These are phyloP conservation scores for Piloderma croceum DNA, from an alignment of 768 basidiomycete genomes.

Conservation along the genomic window DNA sequence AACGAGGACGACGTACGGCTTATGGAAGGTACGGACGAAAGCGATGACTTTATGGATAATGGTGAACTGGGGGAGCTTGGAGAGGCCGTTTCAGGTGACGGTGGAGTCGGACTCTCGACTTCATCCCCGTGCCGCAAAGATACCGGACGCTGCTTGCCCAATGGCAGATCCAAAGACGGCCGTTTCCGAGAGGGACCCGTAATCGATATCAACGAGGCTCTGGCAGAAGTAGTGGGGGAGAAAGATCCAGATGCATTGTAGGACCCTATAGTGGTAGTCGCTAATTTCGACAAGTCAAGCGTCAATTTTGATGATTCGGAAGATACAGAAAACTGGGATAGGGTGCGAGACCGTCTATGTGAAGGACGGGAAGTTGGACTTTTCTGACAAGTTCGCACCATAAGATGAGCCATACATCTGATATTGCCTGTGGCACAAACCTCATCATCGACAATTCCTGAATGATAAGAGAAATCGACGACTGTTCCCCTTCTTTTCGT, in stretches of 20 bases:
- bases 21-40: slow-evolving; percentile 31
- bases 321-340: too few species aligned
- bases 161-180: not conserved
- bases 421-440: too few species aligned
- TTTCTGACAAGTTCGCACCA: too few species aligned
- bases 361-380: too few species aligned
- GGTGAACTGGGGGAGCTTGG: slow-evolving; percentile 23
- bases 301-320: too few species aligned
- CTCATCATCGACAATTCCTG: too few species aligned
- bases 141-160: not conserved
- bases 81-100: slow-evolving; percentile 15
- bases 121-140: too few species aligned
- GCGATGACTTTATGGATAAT: slow-evolving; percentile 13
- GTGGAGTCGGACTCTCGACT: not conserved
- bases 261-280: slow-evolving; percentile 18
- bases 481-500: too few species aligned
- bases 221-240: slow-evolving; percentile 32
- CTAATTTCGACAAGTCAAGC: too few species aligned
- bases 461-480: too few species aligned
- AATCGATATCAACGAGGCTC: slow-evolving; percentile 20
- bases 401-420: too few species aligned
- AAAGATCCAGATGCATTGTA: slow-evolving; percentile 34
- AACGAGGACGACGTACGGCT: slow-evolving; percentile 34
- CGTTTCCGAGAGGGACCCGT: not conserved
- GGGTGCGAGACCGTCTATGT: too few species aligned